These are phyloP conservation scores for Coemansia sp. DNA, from an alignment of 371 early-diverging fungal species.

Conservation along the genomic window DNA sequence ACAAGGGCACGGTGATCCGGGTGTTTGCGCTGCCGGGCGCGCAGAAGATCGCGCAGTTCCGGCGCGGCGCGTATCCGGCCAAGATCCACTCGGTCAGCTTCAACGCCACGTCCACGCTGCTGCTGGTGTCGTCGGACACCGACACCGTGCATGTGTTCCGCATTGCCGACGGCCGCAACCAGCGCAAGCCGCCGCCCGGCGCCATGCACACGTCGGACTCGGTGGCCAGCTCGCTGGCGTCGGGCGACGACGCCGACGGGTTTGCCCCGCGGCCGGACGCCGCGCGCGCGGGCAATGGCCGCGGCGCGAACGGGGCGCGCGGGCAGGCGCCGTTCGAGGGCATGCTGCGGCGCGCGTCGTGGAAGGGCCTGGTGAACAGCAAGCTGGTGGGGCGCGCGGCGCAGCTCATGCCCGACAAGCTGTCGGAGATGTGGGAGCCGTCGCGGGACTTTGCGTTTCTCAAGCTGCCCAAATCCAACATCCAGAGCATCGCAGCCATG, in stretches of 20 bases:
- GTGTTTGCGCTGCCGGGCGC: slow-evolving; percentile 89
- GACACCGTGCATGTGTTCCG: slow-evolving; percentile 98
- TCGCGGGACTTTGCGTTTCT: slow-evolving; percentile 90
- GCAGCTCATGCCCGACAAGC: slow-evolving; percentile 78
- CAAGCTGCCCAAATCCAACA: slow-evolving; percentile 80
- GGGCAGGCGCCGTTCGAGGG: slow-evolving; percentile 44
- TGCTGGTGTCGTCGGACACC: slow-evolving; percentile 88
- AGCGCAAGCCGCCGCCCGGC: slow-evolving; percentile 7
- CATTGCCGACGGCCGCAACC: slow-evolving; percentile 53
- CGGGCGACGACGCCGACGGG: slow-evolving; percentile 25
- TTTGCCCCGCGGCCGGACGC: slow-evolving; percentile 5
- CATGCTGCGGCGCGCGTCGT: slow-evolving; percentile 49
- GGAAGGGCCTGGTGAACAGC: slow-evolving; percentile 52
- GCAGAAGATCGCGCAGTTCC: slow-evolving; percentile 88
- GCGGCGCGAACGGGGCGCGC: neutral
- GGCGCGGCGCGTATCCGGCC: slow-evolving; percentile 90
- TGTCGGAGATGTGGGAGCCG: slow-evolving; percentile 95
- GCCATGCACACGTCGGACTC: slow-evolving; percentile 24
- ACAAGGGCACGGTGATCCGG: slow-evolving; percentile 96
- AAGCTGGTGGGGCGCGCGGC: slow-evolving; percentile 77
- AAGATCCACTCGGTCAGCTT: slow-evolving; percentile 90
- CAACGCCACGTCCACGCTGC: slow-evolving; percentile 73
- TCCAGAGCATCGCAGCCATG: slow-evolving; percentile 79
- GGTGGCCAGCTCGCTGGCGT: slow-evolving; percentile 40
- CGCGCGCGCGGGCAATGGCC: slow-evolving; percentile 10